Evolutionary conservation across 495 filamentous ascomycete genomes (phyloP), one percentile per base, ranked within the genome.

Genomic region (Trichoderma virens): DNA sequence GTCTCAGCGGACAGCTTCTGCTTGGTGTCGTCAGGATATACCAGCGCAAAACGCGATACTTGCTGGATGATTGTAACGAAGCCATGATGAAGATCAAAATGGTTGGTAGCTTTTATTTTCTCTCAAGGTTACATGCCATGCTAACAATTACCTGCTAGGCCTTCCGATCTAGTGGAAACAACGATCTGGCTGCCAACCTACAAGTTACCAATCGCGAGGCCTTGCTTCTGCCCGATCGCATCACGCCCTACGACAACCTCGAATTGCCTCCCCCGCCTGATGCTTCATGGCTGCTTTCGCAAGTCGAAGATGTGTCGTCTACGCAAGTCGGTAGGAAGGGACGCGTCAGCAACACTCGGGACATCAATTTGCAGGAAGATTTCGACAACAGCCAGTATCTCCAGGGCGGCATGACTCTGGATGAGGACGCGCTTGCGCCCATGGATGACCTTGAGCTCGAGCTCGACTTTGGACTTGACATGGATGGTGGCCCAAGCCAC

Each of bases 11-110:
- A 63, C 93, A 97, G 76, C 83, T 98, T 64, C 79, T 98, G 67
- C 82, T 98, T 62, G 94, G 94, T 77, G 94, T 98, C 41, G 95
- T 97, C 66, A 84, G 94, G 67, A 98, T 98, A 62, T 98, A 98
- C 75, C 96, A 92, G 72, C 84, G 95, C 65, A 98, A 98, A 76
- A 92, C 94, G 70, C 88, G 92, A 66, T 98, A 98, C 73, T 80
- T 98, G 16, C 78, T 97, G 43, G 94, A 98, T 72, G 94, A 98
- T 73, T 98, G 94, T 79, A 96, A 93, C 70, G 94, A 98, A 76
- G 93, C 94, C 30, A 78, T 98, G 64, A 86, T 94, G 81, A 97
- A 97, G 76, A 96, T 98, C 70, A 97, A 97, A 73, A 94, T 97
- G 93, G 93, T 97, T 82, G 30, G 83, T 64, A 64, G 34, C 47